A percentile compares a stretch with the other conserved stretches of the same genome.
Evolutionary conservation across 305 asterid species (phyloP).

Genomic region (Withania somnifera): DNA sequence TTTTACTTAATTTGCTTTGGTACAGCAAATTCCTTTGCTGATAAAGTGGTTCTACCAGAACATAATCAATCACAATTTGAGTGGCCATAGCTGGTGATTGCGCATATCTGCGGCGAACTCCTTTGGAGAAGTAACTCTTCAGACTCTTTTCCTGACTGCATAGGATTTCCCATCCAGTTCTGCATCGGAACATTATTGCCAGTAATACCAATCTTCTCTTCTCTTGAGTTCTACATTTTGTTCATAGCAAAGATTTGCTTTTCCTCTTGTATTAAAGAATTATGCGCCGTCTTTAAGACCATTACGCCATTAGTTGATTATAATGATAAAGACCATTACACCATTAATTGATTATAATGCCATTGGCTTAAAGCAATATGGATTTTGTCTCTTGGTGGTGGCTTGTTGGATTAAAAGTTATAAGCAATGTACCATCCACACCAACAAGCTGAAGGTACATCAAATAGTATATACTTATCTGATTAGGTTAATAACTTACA

Average conservation of each 20-base stretch:
- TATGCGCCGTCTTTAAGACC: neutral
- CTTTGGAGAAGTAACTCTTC: neutral
- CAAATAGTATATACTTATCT: neutral
- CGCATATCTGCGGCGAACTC: neutral
- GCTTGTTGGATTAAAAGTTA: neutral
- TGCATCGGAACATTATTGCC: neutral
- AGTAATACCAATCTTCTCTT: neutral
- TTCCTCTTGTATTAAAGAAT: neutral
- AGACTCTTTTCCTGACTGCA: neutral
- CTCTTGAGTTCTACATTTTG: neutral
- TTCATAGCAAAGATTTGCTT: neutral
- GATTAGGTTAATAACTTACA: neutral
- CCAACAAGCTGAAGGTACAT: neutral
- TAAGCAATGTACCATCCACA: neutral
- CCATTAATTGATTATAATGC: neutral
- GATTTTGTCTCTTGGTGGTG: neutral
- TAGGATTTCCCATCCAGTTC: neutral
- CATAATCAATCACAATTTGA: neutral
- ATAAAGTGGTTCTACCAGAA: neutral
- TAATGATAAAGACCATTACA: neutral
- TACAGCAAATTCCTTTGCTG: neutral
- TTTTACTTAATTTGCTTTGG: neutral
- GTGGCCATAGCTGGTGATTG: neutral
- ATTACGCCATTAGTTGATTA: neutral
- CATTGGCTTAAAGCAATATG: neutral